Percentiles rank a stretch among this genome's conserved stretches.
Conservation (phyloP, 2,329 filamentous ascomycete species). For the Aphanocladium album region DNA sequence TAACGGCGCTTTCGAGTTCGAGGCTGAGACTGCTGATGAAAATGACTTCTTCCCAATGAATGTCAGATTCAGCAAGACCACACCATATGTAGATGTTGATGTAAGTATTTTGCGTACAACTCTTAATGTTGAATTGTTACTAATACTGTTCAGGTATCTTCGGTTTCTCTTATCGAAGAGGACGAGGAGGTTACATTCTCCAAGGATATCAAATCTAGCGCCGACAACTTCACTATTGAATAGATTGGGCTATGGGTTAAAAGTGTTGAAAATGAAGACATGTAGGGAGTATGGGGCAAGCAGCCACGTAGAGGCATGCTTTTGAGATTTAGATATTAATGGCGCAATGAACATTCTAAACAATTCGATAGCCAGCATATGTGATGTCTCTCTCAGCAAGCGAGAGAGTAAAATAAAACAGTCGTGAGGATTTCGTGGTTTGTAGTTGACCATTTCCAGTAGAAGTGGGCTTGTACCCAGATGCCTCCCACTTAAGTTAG, state of each 20-base stretch:
- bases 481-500: background rate
- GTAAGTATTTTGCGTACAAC: slow-evolving; percentile 51
- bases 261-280: slow-evolving; percentile 1
- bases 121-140: slow-evolving; percentile 1
- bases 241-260: slow-evolving; percentile 35
- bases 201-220: slow-evolving; percentile 72
- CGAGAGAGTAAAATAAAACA: no score
- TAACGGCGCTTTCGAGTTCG: slow-evolving; percentile 90
- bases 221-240: slow-evolving; percentile 73
- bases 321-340: slow-evolving; percentile 15
- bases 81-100: slow-evolving; percentile 87
- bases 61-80: slow-evolving; percentile 79
- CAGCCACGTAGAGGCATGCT: slow-evolving; percentile 8
- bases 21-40: slow-evolving; percentile 80
- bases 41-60: slow-evolving; percentile 98
- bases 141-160: slow-evolving; percentile 47
- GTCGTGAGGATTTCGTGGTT: background rate
- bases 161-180: slow-evolving; percentile 67
- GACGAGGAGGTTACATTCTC: slow-evolving; percentile 76
- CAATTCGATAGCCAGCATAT: background rate
- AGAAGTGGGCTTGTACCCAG: background rate
- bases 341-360: slow-evolving; percentile 14
- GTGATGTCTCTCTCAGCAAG: background rate
- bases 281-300: slow-evolving; percentile 6
- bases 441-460: background rate